phyloP scores from a whole-genome alignment of 139 green algal genomes.

The Choricystis sp. region DNA sequence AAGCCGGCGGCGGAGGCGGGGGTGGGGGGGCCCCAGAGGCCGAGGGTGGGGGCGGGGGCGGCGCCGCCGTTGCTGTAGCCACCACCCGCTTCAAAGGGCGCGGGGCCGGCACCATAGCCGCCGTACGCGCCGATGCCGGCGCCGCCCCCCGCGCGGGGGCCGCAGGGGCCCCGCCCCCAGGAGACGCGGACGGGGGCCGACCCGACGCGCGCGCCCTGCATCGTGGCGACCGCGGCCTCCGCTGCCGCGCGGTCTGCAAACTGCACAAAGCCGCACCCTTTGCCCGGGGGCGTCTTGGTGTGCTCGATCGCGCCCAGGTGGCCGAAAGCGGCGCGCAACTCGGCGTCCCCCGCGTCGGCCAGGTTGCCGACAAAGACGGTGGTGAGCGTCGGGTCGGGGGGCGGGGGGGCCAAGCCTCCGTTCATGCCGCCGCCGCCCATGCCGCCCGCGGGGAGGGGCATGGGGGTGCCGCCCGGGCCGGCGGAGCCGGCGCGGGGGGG shows the following conservation, averaged over 20 bases:
- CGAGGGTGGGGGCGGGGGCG: too few relatives aligned
- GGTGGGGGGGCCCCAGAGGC: too few relatives aligned
- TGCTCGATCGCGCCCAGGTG: constrained; percentile 81
- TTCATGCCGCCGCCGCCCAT: too few relatives aligned
- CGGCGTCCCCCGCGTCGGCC: constrained; percentile 42
- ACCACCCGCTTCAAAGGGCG: not conserved
- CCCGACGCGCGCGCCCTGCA: constrained; percentile 54
- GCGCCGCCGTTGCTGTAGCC: not conserved
- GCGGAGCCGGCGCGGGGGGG: constrained; percentile 4
- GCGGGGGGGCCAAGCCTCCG: too few relatives aligned
- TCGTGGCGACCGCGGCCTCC: constrained; percentile 49
- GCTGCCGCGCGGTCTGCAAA: constrained; percentile 48
- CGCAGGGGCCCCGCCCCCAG: constrained; percentile 35
- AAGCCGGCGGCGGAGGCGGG: too few relatives aligned
- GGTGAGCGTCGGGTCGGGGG: constrained; percentile 24
- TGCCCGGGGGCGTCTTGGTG: constrained; percentile 80
- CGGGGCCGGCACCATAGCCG: not conserved
- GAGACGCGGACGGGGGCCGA: constrained; percentile 40
- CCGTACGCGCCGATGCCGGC: not conserved
- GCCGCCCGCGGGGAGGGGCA: too few relatives aligned
- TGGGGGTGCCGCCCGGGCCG: too few relatives aligned
- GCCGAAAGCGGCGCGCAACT: constrained; percentile 53
- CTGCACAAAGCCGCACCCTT: constrained; percentile 95
- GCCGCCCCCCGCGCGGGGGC: constrained; percentile 3
- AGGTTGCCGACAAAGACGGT: constrained; percentile 77